These are phyloP conservation scores for Globisporangium cylindrosporum DNA, from an alignment of 352 stramenopile species.

Conservation along the genomic window DNA sequence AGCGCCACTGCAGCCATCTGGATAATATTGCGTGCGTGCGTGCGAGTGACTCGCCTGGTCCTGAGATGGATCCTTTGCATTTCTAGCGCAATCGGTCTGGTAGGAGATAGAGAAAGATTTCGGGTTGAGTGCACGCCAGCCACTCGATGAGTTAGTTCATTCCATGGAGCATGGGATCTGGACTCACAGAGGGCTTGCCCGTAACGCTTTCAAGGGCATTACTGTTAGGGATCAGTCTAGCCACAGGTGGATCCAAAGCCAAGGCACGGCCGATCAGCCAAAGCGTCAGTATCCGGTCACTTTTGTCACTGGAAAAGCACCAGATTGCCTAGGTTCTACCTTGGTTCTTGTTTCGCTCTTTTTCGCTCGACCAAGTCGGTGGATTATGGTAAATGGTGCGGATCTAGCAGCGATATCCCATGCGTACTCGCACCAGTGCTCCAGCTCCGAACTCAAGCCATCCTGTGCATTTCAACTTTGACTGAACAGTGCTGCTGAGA, in stretches of 20 bases:
- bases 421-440: not conserved
- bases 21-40: not conserved
- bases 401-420: not conserved
- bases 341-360: too few species aligned
- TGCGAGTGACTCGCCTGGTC: not conserved
- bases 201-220: not conserved
- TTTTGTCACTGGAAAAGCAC: not conserved
- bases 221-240: not conserved
- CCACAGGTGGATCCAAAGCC: not conserved
- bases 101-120: not conserved
- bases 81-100: too few species aligned
- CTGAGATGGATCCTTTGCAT: not conserved
- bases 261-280: not conserved
- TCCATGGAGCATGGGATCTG: not conserved
- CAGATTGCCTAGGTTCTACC: not conserved
- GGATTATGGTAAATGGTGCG: not conserved
- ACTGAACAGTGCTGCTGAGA: not conserved
- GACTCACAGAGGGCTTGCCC: not conserved
- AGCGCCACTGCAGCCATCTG: not conserved
- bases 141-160: not conserved
- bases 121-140: not conserved
- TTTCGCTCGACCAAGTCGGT: too few species aligned
- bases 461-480: not conserved
- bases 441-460: not conserved
- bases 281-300: not conserved